Evolutionary conservation across 225 moss, liverwort and hornwort genomes (phyloP).

Genomic region (Straminergon stramineum): DNA sequence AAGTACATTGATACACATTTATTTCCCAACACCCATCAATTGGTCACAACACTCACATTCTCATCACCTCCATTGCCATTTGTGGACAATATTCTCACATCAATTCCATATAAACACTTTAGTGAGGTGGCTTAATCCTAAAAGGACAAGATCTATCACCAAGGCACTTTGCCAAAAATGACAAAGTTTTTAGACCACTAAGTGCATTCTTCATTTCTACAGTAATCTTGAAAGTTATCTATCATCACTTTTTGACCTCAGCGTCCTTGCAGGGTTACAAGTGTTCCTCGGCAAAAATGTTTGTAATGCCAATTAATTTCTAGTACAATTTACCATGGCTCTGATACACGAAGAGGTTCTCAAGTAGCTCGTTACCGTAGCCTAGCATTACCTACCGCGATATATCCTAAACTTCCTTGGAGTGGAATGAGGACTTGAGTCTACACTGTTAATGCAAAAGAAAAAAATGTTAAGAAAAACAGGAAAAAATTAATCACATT

Average conservation of each 20-base stretch:
- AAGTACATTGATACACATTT: neutral
- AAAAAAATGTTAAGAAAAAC: neutral
- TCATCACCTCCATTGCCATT: neutral
- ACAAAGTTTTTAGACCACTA: neutral
- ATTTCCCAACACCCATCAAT: neutral
- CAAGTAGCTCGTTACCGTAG: neutral
- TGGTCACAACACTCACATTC: neutral
- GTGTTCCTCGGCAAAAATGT: neutral
- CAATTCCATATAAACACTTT: neutral
- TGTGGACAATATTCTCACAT: neutral
- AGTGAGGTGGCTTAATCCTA: neutral
- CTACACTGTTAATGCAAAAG: neutral
- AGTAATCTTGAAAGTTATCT: neutral
- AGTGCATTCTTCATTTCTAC: neutral
- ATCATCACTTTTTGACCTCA: neutral
- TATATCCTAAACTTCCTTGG: neutral
- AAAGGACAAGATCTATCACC: neutral
- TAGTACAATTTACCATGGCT: neutral
- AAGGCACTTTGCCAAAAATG: neutral
- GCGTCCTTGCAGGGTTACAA: neutral
- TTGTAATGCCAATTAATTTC: neutral
- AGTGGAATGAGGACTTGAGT: neutral
- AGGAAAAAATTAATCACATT: neutral
- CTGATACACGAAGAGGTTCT: neutral
- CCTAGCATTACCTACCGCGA: neutral